Base-by-base conservation (phyloP, 1,284 basidiomycete genomes). In the Naganishia sp. region DNA sequence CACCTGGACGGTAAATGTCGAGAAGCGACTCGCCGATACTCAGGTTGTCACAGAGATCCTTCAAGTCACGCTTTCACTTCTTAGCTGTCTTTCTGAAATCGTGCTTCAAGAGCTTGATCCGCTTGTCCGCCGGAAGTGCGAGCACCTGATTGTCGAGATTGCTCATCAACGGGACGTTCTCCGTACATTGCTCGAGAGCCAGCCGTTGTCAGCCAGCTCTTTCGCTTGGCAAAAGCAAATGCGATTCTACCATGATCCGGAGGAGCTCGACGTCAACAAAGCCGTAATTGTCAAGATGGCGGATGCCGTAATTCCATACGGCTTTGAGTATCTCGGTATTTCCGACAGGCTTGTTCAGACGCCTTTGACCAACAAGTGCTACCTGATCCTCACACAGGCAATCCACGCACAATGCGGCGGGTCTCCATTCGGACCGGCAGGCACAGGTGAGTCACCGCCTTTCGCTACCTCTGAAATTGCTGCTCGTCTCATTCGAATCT, bases 171-270 rank as follows among this genome's bases (percentile, higher is more conserved):
- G 95, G 70, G 95, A 99, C 78, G 94, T 98, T 49, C 89, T 89
- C 49, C 89, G 95, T 18, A 81, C 85, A 11, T 87, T 99, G 63
- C 85, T 92, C 60, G 83, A 86, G 64, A 85, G 88, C 72, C 80
- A 82, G n/a, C 84, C 90, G 11, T 70, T 80, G 1, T 87, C 89
- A 68, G 81, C 85, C 67, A 87, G 86, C 71, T 85, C 86, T 65
- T 99, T 99, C 78, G 86, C 87, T 6, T 99, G 96, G 96, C 83
- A 98, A 11, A 96, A 93, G 72, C 94, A 99, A 77, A 98, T 99
- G 95, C 90, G 96, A 9, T 99, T 94, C 83, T 98, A 99, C 78
- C 84, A 96, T 53, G 88, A 96, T 73, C 82, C 83, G 16, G 77
- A 80, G 0, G 76, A 85, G 15, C 85, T 88, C 45, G 88, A 90